These are phyloP conservation scores for Mucor ambiguus DNA, from an alignment of 371 early-diverging fungal genomes.

Conservation along the genomic window DNA sequence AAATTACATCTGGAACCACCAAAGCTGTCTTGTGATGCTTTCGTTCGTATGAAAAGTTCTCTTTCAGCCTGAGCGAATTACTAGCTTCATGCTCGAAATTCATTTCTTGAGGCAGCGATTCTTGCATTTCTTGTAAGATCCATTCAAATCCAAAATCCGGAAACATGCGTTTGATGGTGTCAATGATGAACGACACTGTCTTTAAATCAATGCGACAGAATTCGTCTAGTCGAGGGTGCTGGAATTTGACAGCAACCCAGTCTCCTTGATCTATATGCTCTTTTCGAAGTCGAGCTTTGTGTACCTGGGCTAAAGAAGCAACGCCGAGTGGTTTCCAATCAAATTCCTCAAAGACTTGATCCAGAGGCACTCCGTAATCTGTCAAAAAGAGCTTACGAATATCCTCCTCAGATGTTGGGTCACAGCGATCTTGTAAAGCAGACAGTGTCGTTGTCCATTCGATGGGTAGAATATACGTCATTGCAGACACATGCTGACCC, in stretches of 20 bases:
- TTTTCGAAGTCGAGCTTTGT: slow-evolving; percentile 62
- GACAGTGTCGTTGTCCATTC: slow-evolving; percentile 90
- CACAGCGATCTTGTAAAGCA: slow-evolving; percentile 84
- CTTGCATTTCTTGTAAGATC: slow-evolving; percentile 87
- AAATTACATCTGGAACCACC: slow-evolving; percentile 68
- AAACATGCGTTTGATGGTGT: slow-evolving; percentile 70
- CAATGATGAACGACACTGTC: slow-evolving; percentile 66
- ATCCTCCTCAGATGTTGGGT: slow-evolving; percentile 65
- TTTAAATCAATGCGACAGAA: slow-evolving; percentile 84
- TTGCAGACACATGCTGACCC: slow-evolving; percentile 88
- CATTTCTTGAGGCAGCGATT: slow-evolving; percentile 84
- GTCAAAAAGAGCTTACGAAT: slow-evolving; percentile 67
- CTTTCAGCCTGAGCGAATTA: slow-evolving; percentile 67
- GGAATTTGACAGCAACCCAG: slow-evolving; percentile 91
- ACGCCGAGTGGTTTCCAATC: slow-evolving; percentile 81
- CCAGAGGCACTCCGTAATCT: slow-evolving; percentile 69
- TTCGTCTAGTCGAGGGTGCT: slow-evolving; percentile 82
- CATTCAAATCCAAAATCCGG: slow-evolving; percentile 93
- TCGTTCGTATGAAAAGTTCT: slow-evolving; percentile 58
- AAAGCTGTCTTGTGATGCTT: slow-evolving; percentile 40
- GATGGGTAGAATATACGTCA: slow-evolving; percentile 83
- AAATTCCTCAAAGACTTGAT: slow-evolving; percentile 69
- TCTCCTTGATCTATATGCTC: slow-evolving; percentile 41
- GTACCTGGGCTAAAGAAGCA: slow-evolving; percentile 89
- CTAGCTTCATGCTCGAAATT: slow-evolving; percentile 82